phyloP scores from a whole-genome alignment of 169 alveolate genomes.

The Plasmodium malariae region DNA sequence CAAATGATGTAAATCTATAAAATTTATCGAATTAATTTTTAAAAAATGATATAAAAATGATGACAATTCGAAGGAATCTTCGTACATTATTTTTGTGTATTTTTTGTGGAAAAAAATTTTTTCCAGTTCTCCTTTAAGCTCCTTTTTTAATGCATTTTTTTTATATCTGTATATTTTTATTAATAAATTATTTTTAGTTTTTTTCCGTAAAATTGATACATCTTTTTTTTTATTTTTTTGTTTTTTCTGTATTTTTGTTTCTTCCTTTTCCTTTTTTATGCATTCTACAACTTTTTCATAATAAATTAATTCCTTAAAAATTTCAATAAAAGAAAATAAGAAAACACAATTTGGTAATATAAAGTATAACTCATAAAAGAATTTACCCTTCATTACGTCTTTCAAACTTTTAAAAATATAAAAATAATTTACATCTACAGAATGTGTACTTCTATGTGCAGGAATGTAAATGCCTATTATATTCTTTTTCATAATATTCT shows the following conservation, averaged over 20 bases:
- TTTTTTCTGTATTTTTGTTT: background rate
- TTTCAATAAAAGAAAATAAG: constrained; percentile 29
- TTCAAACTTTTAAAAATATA: constrained; percentile 63
- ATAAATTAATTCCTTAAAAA: constrained; percentile 58
- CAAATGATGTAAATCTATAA: constrained; percentile 60
- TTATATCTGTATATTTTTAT: constrained; percentile 12
- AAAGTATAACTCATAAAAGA: constrained; percentile 44
- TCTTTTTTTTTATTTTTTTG: background rate
- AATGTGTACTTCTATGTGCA: constrained; percentile 28
- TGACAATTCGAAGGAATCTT: constrained; percentile 58
- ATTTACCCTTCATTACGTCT: constrained; percentile 52
- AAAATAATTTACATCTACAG: constrained; percentile 54
- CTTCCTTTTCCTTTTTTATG: background rate
- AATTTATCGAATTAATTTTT: constrained; percentile 52
- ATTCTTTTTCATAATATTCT: constrained; percentile 53
- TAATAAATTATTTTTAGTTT: constrained; percentile 38
- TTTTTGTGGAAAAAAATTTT: constrained; percentile 29
- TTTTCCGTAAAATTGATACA: constrained; percentile 3
- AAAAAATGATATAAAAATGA: constrained; percentile 58
- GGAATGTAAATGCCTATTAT: constrained; percentile 68
- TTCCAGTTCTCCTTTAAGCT: constrained; percentile 18
- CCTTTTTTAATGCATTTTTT: constrained; percentile 27
- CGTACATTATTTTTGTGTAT: constrained; percentile 61
- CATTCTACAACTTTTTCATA: constrained; percentile 31
- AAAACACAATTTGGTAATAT: constrained; percentile 55